These are phyloP conservation scores for Pseudopyricularia cyperi DNA, from an alignment of 2,329 filamentous ascomycete genomes.

Conservation along the genomic window DNA sequence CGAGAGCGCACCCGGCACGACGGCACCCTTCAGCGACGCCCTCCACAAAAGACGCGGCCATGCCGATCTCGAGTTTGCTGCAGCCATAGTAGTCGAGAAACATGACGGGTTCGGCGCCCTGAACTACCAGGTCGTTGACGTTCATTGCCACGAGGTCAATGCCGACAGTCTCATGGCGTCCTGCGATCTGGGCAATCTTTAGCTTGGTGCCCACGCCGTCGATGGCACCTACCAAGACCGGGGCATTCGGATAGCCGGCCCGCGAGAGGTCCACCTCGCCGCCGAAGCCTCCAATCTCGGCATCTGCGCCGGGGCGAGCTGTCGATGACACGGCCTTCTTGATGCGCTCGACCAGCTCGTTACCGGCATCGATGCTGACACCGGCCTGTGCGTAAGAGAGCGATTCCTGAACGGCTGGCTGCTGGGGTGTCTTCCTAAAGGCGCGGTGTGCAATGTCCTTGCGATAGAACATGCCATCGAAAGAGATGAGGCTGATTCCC, in stretches of 20 bases:
- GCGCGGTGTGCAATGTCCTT: slow-evolving; percentile 82
- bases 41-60: slow-evolving; percentile 74
- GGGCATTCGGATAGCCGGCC: slow-evolving; percentile 61
- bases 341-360: slow-evolving; percentile 83
- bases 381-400: slow-evolving; percentile 90
- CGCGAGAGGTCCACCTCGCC: slow-evolving; percentile 69
- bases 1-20: slow-evolving; percentile 73
- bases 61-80: slow-evolving; percentile 67
- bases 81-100: slow-evolving; percentile 98
- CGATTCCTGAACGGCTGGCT: slow-evolving; percentile 26
- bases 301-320: slow-evolving; percentile 73
- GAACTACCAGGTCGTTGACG: slow-evolving; percentile 93
- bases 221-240: slow-evolving; percentile 83
- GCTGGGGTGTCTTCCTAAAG: slow-evolving; percentile 30
- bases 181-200: slow-evolving; percentile 82
- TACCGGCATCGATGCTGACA: slow-evolving; percentile 89
- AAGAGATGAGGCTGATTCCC: slow-evolving; percentile 66
- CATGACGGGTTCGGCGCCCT: slow-evolving; percentile 87
- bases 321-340: slow-evolving; percentile 82
- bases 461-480: slow-evolving; percentile 81
- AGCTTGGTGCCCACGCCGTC: slow-evolving; percentile 96
- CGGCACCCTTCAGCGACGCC: slow-evolving; percentile 82
- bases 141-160: slow-evolving; percentile 99
- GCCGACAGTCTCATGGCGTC: slow-evolving; percentile 86
- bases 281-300: slow-evolving; percentile 90